Evolutionary conservation across 2,329 filamentous ascomycete genomes (phyloP), one percentile per base, ranked within the genome.

Genomic region (Clathrospora elynae): DNA sequence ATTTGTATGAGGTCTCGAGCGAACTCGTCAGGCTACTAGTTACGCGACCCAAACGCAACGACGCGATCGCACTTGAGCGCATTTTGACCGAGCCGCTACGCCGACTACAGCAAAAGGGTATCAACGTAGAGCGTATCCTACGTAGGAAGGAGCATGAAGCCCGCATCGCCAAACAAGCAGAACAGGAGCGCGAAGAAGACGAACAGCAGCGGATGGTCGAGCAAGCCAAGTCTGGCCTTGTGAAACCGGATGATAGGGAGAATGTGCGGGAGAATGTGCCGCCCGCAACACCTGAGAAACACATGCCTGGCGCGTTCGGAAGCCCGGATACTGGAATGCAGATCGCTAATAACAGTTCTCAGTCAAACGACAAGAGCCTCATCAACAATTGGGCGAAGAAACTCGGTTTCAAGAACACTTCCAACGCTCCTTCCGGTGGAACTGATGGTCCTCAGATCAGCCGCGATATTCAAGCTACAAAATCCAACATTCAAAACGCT

Each of bases 111-210:
- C 84, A 85, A 47, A 89, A 93, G 52, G 93, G 93, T 2, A 97
- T 96, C 76, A 97, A 99, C 56, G 93, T 99, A 25, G 90, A 96
- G 62, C 86, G 93, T 35, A 97, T 99, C 50, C 78, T 99, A 14
- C 83, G 89, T 24, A 86, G 86, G 39, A 95, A 95, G 73, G 90
- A 87, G 13, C 88, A 88, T 2, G 90, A 97, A 68, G 88, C 89
- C 5, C 83, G 88, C 37, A 84, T 97, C 53, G 90, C 90, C 0
- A 91, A 96, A 62, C 84, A 86, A 61, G 85, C 85, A 61, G 89
- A 95, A 62, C 82, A 86, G 53, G 81, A 82, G 61, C 78, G 78
- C 22, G 82, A 90, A 14, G 79, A 82, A 42, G 80, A 86, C 55
- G 80, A 81, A 52, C 73, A 75, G 49, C 75, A 78, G 46, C 73